Evolutionary conservation across 2,329 filamentous ascomycete species (phyloP), one percentile per base, ranked within the genome.

Genomic region (Aspergillus sergii): DNA sequence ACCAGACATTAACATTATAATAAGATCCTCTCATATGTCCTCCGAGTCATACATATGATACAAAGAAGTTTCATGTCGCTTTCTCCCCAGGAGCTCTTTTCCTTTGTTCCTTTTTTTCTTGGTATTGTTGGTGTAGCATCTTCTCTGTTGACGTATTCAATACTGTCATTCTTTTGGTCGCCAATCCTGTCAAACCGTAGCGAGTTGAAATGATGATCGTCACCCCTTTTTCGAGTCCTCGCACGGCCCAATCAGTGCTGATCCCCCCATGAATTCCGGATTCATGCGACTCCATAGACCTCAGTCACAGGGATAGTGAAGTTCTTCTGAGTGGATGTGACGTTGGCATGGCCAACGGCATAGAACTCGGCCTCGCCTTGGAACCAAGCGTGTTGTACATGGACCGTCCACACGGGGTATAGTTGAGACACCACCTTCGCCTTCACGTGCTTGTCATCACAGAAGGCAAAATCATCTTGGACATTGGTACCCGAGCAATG

Each of bases 401-500:
- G 56, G 45, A 77, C 64, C 41, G 72, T 72, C 72, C 73, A 76
- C 19, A 55, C 41, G 10, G 68, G 69, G 50, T 72, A 64, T 2
- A 30, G 46, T 19, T 62, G 57, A 14, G 72, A 60, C 3, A 58
- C 64, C 41, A 75, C 61, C 12, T 60, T 65, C 3, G 73, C 64
- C 1, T 64, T 67, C 61, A 76, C 65, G 30, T 69, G 64, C 28
- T 62, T 43, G 68, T 76, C 64, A 21, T 66, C 64, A 63, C 77
- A 79, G 11, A 59, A 23, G 16, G 64, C 57, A 59, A 67, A 65
- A 21, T 69, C 70, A 3, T 62, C 56, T 39, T 73, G 56, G 28
- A 50, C 60, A 30, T 70, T 69, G 30, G 68, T 67, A 21, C 75
- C 75, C 43, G 67, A 66, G 69, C 77, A 79, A 58, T 68, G 69